Conservation (phyloP, 2,329 filamentous ascomycete genomes). For the Trichoderma koningiopsis region DNA sequence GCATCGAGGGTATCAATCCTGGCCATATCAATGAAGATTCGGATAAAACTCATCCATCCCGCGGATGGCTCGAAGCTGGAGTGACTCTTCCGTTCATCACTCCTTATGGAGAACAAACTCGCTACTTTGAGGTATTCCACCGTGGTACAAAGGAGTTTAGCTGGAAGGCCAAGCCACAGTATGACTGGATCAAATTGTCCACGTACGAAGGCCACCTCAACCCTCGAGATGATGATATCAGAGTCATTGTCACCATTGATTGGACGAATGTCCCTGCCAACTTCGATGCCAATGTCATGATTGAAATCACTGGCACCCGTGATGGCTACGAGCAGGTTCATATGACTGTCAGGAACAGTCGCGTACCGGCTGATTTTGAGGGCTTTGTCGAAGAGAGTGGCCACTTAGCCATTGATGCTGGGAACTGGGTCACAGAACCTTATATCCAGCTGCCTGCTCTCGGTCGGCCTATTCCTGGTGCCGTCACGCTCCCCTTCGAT, state of each 20-base stretch:
- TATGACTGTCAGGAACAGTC: constrained; percentile 30
- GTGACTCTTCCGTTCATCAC: constrained; percentile 38
- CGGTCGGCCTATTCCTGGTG: constrained; percentile 33
- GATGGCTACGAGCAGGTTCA: constrained; percentile 43
- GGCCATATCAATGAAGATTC: constrained; percentile 55
- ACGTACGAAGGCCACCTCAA: constrained; percentile 35
- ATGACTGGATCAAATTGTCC: constrained; percentile 40
- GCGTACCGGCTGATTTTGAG: constrained; percentile 38
- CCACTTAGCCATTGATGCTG: constrained; percentile 40
- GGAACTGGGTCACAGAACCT: constrained; percentile 31
- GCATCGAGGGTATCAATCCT: constrained; percentile 39
- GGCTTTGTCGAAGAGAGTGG: constrained; percentile 42
- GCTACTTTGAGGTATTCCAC: constrained; percentile 42
- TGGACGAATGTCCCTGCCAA: constrained; percentile 44
- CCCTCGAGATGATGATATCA: constrained; percentile 38
- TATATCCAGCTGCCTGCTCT: constrained; percentile 38
- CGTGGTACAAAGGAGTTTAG: constrained; percentile 37
- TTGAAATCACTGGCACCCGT: constrained; percentile 41
- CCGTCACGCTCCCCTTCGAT: constrained; percentile 30
- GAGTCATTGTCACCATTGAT: constrained; percentile 37
- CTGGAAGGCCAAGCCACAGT: constrained; percentile 37
- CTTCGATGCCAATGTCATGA: constrained; percentile 45
- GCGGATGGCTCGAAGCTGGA: constrained; percentile 36
- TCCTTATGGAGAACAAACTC: constrained; percentile 36
- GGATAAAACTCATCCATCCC: constrained; percentile 50